phyloP scores from a whole-genome alignment of 768 basidiomycete genomes.

The Crepidotus variabilis region DNA sequence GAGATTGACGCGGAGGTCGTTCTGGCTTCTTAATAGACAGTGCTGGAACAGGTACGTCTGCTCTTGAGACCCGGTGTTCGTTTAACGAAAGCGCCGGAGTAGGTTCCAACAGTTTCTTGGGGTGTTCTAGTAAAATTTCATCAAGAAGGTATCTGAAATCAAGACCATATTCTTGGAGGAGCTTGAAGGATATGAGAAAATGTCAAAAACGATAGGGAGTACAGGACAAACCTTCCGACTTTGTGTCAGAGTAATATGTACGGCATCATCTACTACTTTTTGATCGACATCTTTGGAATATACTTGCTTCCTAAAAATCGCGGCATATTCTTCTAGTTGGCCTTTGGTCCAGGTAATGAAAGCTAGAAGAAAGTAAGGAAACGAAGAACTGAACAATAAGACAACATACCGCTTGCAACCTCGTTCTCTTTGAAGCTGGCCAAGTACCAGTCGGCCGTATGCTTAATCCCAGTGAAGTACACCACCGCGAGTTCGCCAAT shows the following conservation, averaged over 20 bases:
- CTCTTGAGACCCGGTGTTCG: slow-evolving; percentile 9
- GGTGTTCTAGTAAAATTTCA: slow-evolving; percentile 52
- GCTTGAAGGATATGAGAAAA: slow-evolving; percentile 32
- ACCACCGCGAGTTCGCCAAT: slow-evolving; percentile 86
- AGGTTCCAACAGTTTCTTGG: slow-evolving; percentile 31
- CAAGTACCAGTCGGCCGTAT: slow-evolving; percentile 97
- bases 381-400: not conserved
- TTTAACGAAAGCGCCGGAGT: slow-evolving; percentile 25
- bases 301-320: slow-evolving; percentile 87
- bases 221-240: slow-evolving; percentile 67
- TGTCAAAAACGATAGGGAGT: not conserved
- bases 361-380: slow-evolving; percentile 39
- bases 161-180: slow-evolving; percentile 89
- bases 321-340: slow-evolving; percentile 79
- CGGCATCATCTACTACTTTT: slow-evolving; percentile 70
- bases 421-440: slow-evolving; percentile 95
- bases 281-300: slow-evolving; percentile 77
- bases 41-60: slow-evolving; percentile 19
- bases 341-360: slow-evolving; percentile 93
- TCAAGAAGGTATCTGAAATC: slow-evolving; percentile 94
- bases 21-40: not conserved
- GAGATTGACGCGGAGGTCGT: slow-evolving; percentile 25
- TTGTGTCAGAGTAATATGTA: slow-evolving; percentile 73
- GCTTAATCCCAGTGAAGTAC: slow-evolving; percentile 91
- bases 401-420: slow-evolving; percentile 78